A percentile compares a stretch with the other conserved stretches of the same genome.
Evolutionary conservation across 805 yeast genomes (phyloP).

Genomic region (Scheffersomyces lignosus): DNA sequence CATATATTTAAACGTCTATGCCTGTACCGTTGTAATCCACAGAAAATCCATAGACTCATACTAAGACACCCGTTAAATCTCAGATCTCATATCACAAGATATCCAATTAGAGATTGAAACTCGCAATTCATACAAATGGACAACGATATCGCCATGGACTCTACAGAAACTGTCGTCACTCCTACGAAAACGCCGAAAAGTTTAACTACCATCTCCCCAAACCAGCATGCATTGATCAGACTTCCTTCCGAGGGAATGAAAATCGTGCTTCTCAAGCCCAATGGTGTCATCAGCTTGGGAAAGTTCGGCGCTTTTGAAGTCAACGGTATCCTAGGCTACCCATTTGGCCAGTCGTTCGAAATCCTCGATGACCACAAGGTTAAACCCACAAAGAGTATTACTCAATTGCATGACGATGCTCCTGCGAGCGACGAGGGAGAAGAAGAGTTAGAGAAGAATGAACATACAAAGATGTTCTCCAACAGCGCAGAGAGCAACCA

Average conservation of each 20-base stretch:
- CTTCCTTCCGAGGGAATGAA: conserved; percentile 82
- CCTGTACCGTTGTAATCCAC: too few species aligned
- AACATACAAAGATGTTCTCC: conserved; percentile 35
- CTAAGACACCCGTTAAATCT: too few species aligned
- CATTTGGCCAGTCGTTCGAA: conserved; percentile 89
- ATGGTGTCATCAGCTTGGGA: conserved; percentile 70
- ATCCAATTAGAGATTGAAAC: too few species aligned
- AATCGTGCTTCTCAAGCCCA: conserved; percentile 64
- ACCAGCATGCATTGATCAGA: conserved; percentile 62
- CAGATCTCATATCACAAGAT: too few species aligned
- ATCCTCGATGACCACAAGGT: conserved; percentile 58
- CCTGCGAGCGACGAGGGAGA: conserved; percentile 31
- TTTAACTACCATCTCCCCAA: conserved; percentile 38
- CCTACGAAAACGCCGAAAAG: too few species aligned
- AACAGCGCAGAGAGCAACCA: conserved; percentile 62
- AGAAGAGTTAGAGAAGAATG: conserved; percentile 35
- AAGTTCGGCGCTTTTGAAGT: conserved; percentile 87
- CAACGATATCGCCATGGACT: too few species aligned
- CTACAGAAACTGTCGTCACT: too few species aligned
- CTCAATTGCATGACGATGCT: conserved; percentile 26
- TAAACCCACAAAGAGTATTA: conserved; percentile 47
- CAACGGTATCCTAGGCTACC: conserved; percentile 72
- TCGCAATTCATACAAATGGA: too few species aligned
- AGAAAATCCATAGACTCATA: too few species aligned
- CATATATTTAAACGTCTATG: too few species aligned